phyloP scores from a whole-genome alignment of 371 early-diverging fungal genomes.

The Mucor mucedo region DNA sequence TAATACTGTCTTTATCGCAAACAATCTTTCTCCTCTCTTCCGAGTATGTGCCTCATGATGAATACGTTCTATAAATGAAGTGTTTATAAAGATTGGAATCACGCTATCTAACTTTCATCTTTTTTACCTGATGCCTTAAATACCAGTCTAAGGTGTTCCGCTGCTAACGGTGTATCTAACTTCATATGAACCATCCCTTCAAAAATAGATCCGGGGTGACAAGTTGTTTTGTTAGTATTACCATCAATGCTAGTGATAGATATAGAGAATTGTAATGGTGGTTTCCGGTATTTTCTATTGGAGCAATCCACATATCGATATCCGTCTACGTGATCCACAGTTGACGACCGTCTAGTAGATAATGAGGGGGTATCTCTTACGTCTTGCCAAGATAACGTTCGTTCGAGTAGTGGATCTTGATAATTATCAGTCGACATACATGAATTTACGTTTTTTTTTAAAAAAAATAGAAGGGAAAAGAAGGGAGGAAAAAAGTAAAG shows the following conservation, averaged over 20 bases:
- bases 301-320: slow-evolving; percentile 19
- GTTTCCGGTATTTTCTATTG: slow-evolving; percentile 27
- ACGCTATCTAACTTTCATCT: neutral
- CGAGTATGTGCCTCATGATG: slow-evolving; percentile 32
- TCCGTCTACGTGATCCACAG: neutral
- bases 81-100: neutral
- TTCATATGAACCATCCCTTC: slow-evolving; percentile 37
- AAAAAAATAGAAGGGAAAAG: too few species aligned
- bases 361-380: neutral
- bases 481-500: too few species aligned
- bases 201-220: slow-evolving; percentile 43
- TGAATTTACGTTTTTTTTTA: too few species aligned
- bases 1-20: slow-evolving; percentile 36
- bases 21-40: slow-evolving; percentile 32
- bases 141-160: slow-evolving; percentile 39
- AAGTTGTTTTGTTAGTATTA: slow-evolving; percentile 13
- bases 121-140: slow-evolving; percentile 44
- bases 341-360: neutral
- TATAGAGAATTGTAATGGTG: slow-evolving; percentile 24
- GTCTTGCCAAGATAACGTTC: slow-evolving; percentile 21
- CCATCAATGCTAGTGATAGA: slow-evolving; percentile 21
- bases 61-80: slow-evolving; percentile 28
- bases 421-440: neutral
- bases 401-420: slow-evolving; percentile 4
- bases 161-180: slow-evolving; percentile 35